phyloP scores from a whole-genome alignment of 495 filamentous ascomycete species.

The Aspergillus carlsbadensis region DNA sequence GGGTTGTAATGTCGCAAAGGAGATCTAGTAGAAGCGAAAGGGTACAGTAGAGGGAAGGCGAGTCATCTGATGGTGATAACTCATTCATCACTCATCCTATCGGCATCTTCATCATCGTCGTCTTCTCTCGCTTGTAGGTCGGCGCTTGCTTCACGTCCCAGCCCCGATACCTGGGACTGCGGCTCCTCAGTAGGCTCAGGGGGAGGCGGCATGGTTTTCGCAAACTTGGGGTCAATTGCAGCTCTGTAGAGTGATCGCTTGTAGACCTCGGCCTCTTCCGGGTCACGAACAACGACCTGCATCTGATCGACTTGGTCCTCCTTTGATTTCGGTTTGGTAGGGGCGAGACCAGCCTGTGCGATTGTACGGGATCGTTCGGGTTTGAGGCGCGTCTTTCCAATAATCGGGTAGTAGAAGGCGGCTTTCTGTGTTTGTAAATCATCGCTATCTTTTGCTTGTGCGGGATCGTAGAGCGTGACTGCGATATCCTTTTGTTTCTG shows the following conservation, averaged over 20 bases:
- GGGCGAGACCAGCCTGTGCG: constrained; percentile 45
- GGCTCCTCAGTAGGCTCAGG: constrained; percentile 29
- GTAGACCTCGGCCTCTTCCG: constrained; percentile 51
- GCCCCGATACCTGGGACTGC: background rate
- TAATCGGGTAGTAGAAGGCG: constrained; percentile 88
- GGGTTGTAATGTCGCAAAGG: background rate
- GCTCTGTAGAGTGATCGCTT: constrained; percentile 45
- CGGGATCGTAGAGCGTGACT: constrained; percentile 62
- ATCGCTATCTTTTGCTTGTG: constrained; percentile 29
- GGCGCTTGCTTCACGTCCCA: constrained; percentile 7
- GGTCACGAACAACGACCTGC: constrained; percentile 52
- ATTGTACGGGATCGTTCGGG: constrained; percentile 54
- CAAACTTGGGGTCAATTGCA: constrained; percentile 46
- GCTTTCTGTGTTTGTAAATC: constrained; percentile 54
- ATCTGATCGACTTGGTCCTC: constrained; percentile 56
- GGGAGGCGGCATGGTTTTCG: constrained; percentile 36
- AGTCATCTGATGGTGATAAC: background rate
- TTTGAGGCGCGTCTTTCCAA: constrained; percentile 64
- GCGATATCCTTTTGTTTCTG: constrained; percentile 58
- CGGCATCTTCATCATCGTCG: constrained; percentile 18
- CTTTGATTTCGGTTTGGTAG: constrained; percentile 32
- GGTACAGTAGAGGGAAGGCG: background rate
- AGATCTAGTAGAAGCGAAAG: background rate
- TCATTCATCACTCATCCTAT: constrained; percentile 28
- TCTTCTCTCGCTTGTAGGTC: constrained; percentile 1